Evolutionary conservation across 805 yeast genomes (phyloP).

Genomic region (Saccharomycopsis sp.): DNA sequence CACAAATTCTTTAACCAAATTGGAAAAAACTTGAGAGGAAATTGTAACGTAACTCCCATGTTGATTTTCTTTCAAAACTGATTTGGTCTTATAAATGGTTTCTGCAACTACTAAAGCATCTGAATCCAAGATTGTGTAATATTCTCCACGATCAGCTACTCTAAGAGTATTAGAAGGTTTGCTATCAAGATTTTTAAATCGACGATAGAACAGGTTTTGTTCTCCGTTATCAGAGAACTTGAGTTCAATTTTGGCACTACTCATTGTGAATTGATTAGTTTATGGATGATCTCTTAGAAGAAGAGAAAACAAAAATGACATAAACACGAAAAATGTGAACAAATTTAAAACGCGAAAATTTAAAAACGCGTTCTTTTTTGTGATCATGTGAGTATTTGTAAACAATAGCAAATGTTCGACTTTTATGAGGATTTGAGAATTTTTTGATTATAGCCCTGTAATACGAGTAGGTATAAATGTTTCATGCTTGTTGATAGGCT

Average conservation of each 20-base stretch:
- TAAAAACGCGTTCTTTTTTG: no score
- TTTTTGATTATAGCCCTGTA: no score
- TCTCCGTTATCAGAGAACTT: conserved; percentile 45
- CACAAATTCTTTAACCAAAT: conserved; percentile 54
- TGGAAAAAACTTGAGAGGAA: conserved; percentile 62
- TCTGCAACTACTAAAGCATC: conserved; percentile 84
- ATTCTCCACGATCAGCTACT: conserved; percentile 73
- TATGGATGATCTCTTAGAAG: no score
- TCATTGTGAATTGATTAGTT: no score
- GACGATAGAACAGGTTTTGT: conserved; percentile 37
- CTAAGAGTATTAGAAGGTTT: conserved; percentile 45
- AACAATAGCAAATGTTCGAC: no score
- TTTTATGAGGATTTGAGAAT: no score
- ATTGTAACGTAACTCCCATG: conserved; percentile 59
- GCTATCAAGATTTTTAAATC: conserved; percentile 35
- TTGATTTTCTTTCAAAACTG: conserved; percentile 60
- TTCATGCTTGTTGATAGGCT: no score
- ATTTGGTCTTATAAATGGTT: conserved; percentile 67
- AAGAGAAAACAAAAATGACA: no score
- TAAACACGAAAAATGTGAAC: no score
- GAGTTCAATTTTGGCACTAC: conserved; percentile 41
- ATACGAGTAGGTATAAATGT: no score
- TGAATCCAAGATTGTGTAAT: conserved; percentile 58
- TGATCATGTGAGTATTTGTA: no score
- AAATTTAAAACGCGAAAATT: no score